Base-by-base conservation (phyloP, 495 filamentous ascomycete species). In the Penicillium tannophilum region DNA sequence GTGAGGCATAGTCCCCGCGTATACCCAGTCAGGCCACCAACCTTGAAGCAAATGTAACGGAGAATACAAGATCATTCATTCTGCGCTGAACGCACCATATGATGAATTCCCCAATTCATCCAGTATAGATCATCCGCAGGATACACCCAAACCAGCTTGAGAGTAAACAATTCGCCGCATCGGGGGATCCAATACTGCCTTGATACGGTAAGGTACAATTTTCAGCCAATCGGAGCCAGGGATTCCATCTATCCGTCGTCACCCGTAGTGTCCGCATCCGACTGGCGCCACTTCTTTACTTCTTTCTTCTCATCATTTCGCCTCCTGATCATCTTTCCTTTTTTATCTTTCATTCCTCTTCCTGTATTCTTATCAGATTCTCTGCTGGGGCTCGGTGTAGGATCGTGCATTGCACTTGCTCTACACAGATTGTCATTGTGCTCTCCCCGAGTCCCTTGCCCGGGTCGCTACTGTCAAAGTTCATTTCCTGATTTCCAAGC, bases 231-330 rank as follows among this genome's bases (percentile, higher is more conserved):
- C 30, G 33, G 33, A 23, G 9, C 2, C 8, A 10, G 4, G 6
- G 1, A 14, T 11, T 23, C 17, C 8, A n/a, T 23, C 17, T 3
- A 11, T 26, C 50, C 17, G 17, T 52, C 19, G 35, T 36, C 19
- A 41, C 17, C 50, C 35, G 31, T 41, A 5, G 4, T 41, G 31
- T 19, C 31, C 50, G 50, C 50, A 52, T 58, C 60, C 49, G 59
- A 46, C 56, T 60, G 56, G 57, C 57, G 61, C 61, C 61, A 60
- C 57, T 54, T 39, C 17, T 47, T 36, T 47, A 47, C 45, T 47
- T 28, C 45, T 23, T 47, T 47, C 45, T 26, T 47, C 19, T 14
- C 17, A 2, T 20, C 17, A 12, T 39, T 30, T 52, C 28, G 30
- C 36, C 51, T 53, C 49, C 51, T 54, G 49, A 28, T 54, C 33